Base-by-base conservation (phyloP, 2,329 filamentous ascomycete genomes). In the Onygenales sp. region DNA sequence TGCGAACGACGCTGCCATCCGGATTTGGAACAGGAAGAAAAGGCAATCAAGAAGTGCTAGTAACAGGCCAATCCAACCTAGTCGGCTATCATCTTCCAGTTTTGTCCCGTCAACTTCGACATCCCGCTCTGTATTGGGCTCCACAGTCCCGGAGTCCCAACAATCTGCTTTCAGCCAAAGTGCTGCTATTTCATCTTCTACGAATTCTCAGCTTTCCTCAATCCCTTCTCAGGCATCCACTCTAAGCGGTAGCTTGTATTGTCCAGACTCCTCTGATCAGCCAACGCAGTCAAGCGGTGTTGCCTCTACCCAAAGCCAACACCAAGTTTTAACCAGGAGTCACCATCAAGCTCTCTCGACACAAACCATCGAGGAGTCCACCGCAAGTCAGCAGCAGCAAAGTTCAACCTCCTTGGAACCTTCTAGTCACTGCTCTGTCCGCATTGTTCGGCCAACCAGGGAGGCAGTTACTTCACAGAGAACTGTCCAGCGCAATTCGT, bases 1-100 rank as follows among this genome's bases (percentile, higher is more conserved):
- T 61, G 66, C 64, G 43, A 69, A 60, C 58, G 61, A 64, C 35
- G 52, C 58, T 55, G 66, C 67, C 44, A 51, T 66, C 32, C 55
- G 56, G 38, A 56, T 58, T 33, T 69, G 67, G 67, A 59, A 69
- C 43, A 52, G 48, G 13, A 55, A 61, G 42, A 63, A 61, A 53
- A 62, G 60, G 46, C 56, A 47, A 48, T 47, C 54, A 58, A 54
- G n/a, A 47, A 52, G 27, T 52, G 50, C 36, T 44, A 43, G 35
- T 43, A 49, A 33, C 54, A 54, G 58, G 54, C 43, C 17, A 50
- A 44, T 27, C 54, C 43, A 44, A 36, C 52, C 31, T 13, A 14
- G 17, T 41, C 49, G 21, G 14, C 43, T 47, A 41, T 46, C 31
- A 9, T 51, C 43, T 39, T 44, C 14, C n/a, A 43, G 41, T 38